phyloP scores from a whole-genome alignment of 208 protist genomes.

The Acanthamoeba polyphaga region DNA sequence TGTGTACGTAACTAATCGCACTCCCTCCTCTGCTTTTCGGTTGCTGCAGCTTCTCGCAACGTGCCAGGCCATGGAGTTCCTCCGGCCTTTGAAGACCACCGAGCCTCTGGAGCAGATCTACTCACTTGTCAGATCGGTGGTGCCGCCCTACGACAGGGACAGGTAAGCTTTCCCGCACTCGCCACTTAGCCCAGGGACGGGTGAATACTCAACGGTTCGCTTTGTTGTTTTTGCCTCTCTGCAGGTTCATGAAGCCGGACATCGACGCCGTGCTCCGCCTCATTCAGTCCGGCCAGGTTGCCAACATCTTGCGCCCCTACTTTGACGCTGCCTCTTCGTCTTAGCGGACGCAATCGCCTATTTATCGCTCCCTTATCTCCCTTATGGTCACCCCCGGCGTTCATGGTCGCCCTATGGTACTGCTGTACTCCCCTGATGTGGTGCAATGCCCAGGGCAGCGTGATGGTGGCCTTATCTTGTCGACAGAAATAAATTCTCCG shows the following conservation, averaged over 20 bases:
- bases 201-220: no score
- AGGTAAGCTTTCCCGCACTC: not conserved
- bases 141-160: slow-evolving; percentile 86
- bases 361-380: not conserved
- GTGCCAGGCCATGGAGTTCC: slow-evolving; percentile 92
- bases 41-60: slow-evolving; percentile 79
- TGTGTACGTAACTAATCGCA: not conserved
- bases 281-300: slow-evolving; percentile 82
- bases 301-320: slow-evolving; percentile 7
- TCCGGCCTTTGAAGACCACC: slow-evolving; percentile 88
- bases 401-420: no score
- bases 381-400: no score
- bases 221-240: slow-evolving; percentile 32
- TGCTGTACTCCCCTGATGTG: no score
- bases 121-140: slow-evolving; percentile 86
- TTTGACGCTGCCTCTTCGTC: not conserved
- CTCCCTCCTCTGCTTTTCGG: not conserved
- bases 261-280: slow-evolving; percentile 87
- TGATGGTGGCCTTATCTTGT: no score
- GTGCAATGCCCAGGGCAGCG: no score
- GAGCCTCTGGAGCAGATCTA: slow-evolving; percentile 89
- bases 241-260: slow-evolving; percentile 89
- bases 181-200: no score
- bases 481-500: not conserved
- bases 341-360: not conserved